Evolutionary conservation across 768 basidiomycete species (phyloP), one percentile per base, ranked within the genome.

Genomic region (Suillus ampliporus): DNA sequence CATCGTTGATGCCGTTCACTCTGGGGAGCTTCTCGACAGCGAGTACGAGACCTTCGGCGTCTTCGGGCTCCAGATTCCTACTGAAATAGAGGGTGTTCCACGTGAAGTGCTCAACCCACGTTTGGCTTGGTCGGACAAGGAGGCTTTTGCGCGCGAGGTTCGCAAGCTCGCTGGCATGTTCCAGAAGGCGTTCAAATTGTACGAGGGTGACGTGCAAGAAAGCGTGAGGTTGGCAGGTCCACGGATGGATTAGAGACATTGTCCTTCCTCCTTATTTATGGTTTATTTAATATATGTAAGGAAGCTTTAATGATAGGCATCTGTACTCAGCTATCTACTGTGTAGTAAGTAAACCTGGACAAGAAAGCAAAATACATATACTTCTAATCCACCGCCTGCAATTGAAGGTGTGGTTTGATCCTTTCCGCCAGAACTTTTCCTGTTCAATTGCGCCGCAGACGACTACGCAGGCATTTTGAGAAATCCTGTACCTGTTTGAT

Each of bases 1-100:
- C 62, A 99, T 99, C 76, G 91, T 99, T 78, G 95, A 99, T 76
- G 92, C 95, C 41, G 94, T 99, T 71, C 97, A 99, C 83, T 90
- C 91, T 64, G 96, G 96, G 58, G 86, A 89, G 72, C 90, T 99
- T 67, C 89, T 89, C 75, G 85, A 89, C 73, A 90, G 91, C 66
- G 88, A 95, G 74, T 98, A 81, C 76, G 93, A 94, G 82, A 91
- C 77, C 67, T 96, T 95, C 73, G 86, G 79, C 63, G 84, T 86
- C 61, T 99, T 99, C 82, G 86, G 86, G 74, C 85, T 99, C 64
- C 82, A 87, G 67, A 88, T 98, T 76, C 97, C 97, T 44, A 95
- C 87, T 46, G 72, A 75, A 50, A 77, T 98, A 69, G 88, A 91
- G 68, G 92, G 93, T 68, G 94, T 99, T 40, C 96, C 96, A 52